Evolutionary conservation across 2,329 filamentous ascomycete genomes (phyloP).

Genomic region (Aphanoascus verrucosus): DNA sequence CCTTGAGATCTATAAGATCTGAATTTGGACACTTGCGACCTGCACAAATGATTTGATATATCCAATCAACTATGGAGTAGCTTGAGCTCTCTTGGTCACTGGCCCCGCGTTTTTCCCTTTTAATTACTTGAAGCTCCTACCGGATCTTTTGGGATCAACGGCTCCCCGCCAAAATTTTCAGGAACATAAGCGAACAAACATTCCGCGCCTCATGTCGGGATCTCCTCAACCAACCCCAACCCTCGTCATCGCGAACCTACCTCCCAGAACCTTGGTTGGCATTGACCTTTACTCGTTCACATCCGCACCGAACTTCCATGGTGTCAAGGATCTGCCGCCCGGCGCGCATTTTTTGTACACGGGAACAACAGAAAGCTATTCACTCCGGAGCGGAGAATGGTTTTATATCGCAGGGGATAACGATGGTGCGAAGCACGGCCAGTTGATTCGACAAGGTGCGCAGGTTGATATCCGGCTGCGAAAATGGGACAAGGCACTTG

Average conservation of each 20-base stretch:
- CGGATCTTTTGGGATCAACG: too few relatives aligned
- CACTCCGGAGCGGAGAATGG: conserved; percentile 53
- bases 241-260: conserved; percentile 36
- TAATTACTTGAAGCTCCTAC: too few relatives aligned
- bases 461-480: conserved; percentile 41
- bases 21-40: too few relatives aligned
- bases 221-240: conserved; percentile 29
- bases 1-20: too few relatives aligned
- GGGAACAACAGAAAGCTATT: conserved; percentile 47
- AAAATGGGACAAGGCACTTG: conserved; percentile 41
- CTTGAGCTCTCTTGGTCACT: too few relatives aligned
- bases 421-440: conserved; percentile 2
- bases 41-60: too few relatives aligned
- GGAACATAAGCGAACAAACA: background rate
- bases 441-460: conserved; percentile 18
- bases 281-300: conserved; percentile 51
- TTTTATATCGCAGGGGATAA: conserved; percentile 37
- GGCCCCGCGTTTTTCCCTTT: too few relatives aligned
- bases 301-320: conserved; percentile 50
- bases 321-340: conserved; percentile 48
- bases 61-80: too few relatives aligned
- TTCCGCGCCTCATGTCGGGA: conserved; percentile 13
- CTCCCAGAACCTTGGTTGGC: conserved; percentile 41
- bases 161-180: background rate
- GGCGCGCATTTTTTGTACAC: conserved; percentile 54